Evolutionary conservation across 768 basidiomycete genomes (phyloP), one percentile per base, ranked within the genome.

Genomic region (Russula dissimulans): DNA sequence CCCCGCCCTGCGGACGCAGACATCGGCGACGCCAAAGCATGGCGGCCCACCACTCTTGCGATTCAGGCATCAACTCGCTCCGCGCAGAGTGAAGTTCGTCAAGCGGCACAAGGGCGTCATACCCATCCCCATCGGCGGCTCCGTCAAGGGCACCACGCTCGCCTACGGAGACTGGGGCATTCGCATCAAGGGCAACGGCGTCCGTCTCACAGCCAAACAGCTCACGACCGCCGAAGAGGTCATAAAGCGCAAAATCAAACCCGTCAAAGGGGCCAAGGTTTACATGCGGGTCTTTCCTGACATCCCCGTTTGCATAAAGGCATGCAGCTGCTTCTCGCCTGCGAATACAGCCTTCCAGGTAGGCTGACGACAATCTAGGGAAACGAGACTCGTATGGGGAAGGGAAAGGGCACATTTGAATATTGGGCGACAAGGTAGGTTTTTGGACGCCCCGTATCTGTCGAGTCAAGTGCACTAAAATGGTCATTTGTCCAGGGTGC

Each of bases 361-460:
- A 60, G 26, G 49, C 11, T 38, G 38, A 31, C 7, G 10, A 14
- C 14, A 34, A 26, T 59, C 6, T 61, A 93, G 91, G 95, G 97
- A 56, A 98, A 97, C 67, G 95, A 98, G 73, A 95, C 93, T 5
- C 89, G 97, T 79, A 97, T 98, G 97, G 97, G 97, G 53, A 98
- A 98, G 75, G 97, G 97, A 60, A 99, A 99, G 73, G 97, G 97
- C 48, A 83, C 89, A 0, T 98, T 98, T 67, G 97, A 98, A 70
- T 97, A 80, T 71, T 99, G 97, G 97, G 91, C 95, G 31, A 91
- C 89, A 60, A 83, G 91, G 91, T 92, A 67, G 56, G 83, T 57
- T 54, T 8, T 15, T 29, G 44, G 22, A 42, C 42, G 36, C n/a
- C 43, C 31, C 36, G 50, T 53, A 17, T 59, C 22, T 41, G 52